These are phyloP conservation scores for Aspergillus luchuensis DNA, from an alignment of 2,329 filamentous ascomycete genomes.

Conservation along the genomic window DNA sequence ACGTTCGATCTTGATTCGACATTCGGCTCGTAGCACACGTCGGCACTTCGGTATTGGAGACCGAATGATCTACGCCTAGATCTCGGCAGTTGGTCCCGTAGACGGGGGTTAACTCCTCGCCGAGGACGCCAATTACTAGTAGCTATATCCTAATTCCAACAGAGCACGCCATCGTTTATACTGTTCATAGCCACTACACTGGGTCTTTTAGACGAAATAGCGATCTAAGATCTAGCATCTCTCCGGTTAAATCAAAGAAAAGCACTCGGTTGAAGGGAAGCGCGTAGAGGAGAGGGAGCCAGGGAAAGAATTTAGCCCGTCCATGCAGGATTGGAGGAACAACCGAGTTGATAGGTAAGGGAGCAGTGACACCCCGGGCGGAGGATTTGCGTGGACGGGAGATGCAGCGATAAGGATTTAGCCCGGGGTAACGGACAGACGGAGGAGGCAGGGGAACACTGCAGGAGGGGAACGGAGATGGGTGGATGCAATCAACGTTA, in stretches of 20 bases:
- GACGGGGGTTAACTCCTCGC: not conserved
- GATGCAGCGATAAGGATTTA: slow-evolving; percentile 4
- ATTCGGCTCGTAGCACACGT: not conserved
- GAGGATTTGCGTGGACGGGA: not conserved
- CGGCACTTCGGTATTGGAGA: not conserved
- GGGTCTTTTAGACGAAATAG: not conserved
- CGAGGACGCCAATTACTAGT: not conserved
- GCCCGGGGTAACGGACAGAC: slow-evolving; percentile 7
- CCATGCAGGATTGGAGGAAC: not conserved
- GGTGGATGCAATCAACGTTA: not conserved
- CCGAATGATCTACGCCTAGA: not conserved
- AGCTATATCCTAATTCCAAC: not conserved
- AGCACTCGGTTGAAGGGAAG: slow-evolving; percentile 6
- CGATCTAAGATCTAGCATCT: not conserved
- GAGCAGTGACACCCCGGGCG: slow-evolving; percentile 1
- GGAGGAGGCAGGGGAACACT: not conserved
- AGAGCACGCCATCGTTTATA: not conserved
- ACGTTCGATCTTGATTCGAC: not conserved
- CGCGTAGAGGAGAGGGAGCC: not conserved
- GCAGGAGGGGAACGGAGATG: not conserved
- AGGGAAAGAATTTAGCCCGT: slow-evolving; percentile 14
- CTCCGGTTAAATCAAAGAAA: not conserved
- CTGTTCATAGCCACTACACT: not conserved
- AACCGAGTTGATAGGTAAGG: not conserved
- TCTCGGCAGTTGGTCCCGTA: slow-evolving; percentile 1